Percentiles rank a stretch among this genome's conserved stretches.
Conservation (phyloP, 192 early-diverging fungal species). For the Borealophlyctis nickersoniae region DNA sequence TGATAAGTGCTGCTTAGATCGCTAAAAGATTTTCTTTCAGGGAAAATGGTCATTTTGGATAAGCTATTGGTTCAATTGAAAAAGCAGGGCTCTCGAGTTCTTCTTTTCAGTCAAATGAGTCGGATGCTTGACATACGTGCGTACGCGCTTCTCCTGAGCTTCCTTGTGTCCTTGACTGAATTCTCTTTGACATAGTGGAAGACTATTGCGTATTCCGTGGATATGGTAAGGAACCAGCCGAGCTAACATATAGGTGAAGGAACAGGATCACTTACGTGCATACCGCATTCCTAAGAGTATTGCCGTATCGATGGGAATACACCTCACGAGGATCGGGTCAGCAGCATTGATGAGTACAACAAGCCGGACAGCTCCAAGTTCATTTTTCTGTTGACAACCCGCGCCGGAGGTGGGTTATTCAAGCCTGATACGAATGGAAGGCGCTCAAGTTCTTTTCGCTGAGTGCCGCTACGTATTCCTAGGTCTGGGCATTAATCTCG, state of each 20-base stretch:
- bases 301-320: conserved; percentile 98
- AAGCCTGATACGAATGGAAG: no score
- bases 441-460: conserved; percentile 4
- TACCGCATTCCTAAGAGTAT: no score
- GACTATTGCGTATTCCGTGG: conserved; percentile 92
- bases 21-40: conserved; percentile 23
- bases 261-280: no score
- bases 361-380: conserved; percentile 86
- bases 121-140: conserved; percentile 87
- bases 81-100: conserved; percentile 87
- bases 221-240: no score
- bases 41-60: conserved; percentile 93
- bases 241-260: conserved; percentile 26
- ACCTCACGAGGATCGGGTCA: conserved; percentile 87
- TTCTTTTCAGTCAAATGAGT: conserved; percentile 98
- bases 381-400: conserved; percentile 93
- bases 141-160: not conserved
- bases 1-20: not conserved
- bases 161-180: not conserved
- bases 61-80: conserved; percentile 77
- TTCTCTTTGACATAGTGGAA: conserved; percentile 53
- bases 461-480: not conserved
- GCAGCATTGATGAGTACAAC: conserved; percentile 93
- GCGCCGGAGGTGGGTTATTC: conserved; percentile 77
- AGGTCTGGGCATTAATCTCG: conserved; percentile 94